Base-by-base conservation (phyloP, 192 early-diverging fungal species). In the Backusella tarrabulga region DNA sequence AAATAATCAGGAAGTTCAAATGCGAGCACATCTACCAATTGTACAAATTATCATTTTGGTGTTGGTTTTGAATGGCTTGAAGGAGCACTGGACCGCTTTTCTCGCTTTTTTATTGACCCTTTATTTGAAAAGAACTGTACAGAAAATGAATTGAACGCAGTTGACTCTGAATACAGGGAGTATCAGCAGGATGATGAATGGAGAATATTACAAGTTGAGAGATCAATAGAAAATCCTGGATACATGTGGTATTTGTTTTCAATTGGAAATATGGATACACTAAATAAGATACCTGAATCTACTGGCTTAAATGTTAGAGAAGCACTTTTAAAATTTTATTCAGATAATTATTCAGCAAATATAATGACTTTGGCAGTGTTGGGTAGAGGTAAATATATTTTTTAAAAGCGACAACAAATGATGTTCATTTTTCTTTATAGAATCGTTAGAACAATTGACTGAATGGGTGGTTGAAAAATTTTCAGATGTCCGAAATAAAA, bases 121-220 rank as follows among this genome's bases (percentile, higher is more conserved):
- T 87, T 94, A 54, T 97, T 97, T 82, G 83, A 86, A 52, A 89
- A 90, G 15, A 88, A 85, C 66, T 94, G 94, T 80, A 95, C 91
- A 4, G 97, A 97, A 15, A 89, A 95, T 29, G 97, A 98, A 80
- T 84, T 97, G 73, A 82, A 86, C 4, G 97, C 97, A 0, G 95
- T 98, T 7, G 96, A 98, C 83, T 97, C 97, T 11, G 83, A 98
- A 75, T 91, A 96, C 83, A 95, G 95, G 72, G 94, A 93, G 73
- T 97, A 97, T 81, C 76, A 95, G 2, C 95, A 96, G 74, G 83
- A 80, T 63, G 96, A 98, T 81, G 73, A 71, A 38, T 94, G 95
- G 90, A 88, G 95, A 23, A 86, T 93, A 50, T 90, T 87, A 81
- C 94, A 97, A 84, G 72, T 98, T 14, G 88, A 92, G 46, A 95